These are phyloP conservation scores for Austroboletus olivaceoglutinosus DNA, from an alignment of 1,284 basidiomycete species.

Conservation along the genomic window DNA sequence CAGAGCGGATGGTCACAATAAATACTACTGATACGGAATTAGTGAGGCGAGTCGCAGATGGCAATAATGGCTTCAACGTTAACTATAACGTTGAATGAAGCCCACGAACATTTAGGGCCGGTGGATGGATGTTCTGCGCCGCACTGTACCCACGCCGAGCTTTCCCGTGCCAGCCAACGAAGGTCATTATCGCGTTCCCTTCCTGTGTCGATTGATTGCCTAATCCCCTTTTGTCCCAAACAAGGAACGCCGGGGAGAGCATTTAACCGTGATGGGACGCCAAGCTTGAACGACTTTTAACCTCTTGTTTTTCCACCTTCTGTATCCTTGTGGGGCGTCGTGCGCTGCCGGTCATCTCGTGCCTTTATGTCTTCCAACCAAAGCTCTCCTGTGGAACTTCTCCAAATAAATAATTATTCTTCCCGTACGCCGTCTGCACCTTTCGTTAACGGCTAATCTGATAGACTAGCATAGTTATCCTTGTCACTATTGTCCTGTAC, in stretches of 20 bases:
- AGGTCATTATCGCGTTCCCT: no score
- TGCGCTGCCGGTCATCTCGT: background rate
- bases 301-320: no score
- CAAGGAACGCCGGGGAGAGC: no score
- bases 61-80: background rate
- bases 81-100: background rate
- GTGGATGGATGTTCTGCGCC: no score
- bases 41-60: no score
- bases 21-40: no score
- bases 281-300: background rate
- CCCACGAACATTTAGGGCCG: background rate
- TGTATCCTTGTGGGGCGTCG: no score
- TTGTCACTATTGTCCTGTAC: slow-evolving; percentile 3
- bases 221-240: no score
- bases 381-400: background rate
- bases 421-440: background rate
- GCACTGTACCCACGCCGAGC: no score
- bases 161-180: no score
- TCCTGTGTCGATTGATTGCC: no score
- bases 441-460: background rate
- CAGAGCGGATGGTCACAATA: no score
- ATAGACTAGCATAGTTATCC: background rate
- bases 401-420: background rate
- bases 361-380: background rate
- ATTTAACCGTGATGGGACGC: background rate